phyloP scores from a whole-genome alignment of 192 early-diverging fungal genomes.

The Spizellomyces sp. region DNA sequence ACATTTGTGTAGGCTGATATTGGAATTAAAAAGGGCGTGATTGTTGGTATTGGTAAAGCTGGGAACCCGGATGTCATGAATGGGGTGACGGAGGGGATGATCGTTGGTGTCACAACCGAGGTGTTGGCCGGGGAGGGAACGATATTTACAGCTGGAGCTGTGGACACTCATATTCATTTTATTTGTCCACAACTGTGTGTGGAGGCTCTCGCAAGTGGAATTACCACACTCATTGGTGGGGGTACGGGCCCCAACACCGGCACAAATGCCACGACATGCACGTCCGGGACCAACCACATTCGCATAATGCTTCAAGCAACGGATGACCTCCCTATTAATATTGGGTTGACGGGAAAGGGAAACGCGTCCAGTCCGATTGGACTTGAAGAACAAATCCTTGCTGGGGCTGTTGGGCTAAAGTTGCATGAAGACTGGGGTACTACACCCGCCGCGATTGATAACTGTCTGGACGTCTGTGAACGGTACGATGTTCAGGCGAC shows the following conservation, averaged over 20 bases:
- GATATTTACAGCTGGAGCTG: conserved; percentile 91
- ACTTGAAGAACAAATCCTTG: conserved; percentile 80
- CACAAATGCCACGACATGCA: conserved; percentile 96
- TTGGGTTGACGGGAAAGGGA: conserved; percentile 97
- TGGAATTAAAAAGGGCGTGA: conserved; percentile 83
- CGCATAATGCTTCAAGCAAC: conserved; percentile 89
- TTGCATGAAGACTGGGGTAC: conserved; percentile 61
- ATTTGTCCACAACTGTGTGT: conserved; percentile 89
- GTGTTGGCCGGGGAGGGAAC: conserved; percentile 88
- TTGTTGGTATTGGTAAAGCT: conserved; percentile 94
- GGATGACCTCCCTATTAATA: conserved; percentile 86
- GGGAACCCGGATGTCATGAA: conserved; percentile 99
- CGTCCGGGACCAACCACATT: conserved; percentile 79
- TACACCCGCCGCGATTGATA: conserved; percentile 91
- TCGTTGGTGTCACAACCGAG: conserved; percentile 87
- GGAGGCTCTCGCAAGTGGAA: conserved; percentile 63
- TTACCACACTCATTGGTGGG: conserved; percentile 24
- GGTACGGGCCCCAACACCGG: conserved; percentile 93
- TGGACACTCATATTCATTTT: conserved; percentile 95
- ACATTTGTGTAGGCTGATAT: conserved; percentile 77
- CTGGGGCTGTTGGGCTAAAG: conserved; percentile 84
- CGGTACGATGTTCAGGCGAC: conserved; percentile 81
- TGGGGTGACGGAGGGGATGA: conserved; percentile 85
- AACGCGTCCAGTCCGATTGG: conserved; percentile 70
- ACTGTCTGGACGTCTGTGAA: conserved; percentile 83